Percentiles rank a stretch among this genome's conserved stretches.
These are phyloP conservation scores for Pezicula carpinea DNA, from an alignment of 2,329 filamentous ascomycete species.

Conservation along the genomic window DNA sequence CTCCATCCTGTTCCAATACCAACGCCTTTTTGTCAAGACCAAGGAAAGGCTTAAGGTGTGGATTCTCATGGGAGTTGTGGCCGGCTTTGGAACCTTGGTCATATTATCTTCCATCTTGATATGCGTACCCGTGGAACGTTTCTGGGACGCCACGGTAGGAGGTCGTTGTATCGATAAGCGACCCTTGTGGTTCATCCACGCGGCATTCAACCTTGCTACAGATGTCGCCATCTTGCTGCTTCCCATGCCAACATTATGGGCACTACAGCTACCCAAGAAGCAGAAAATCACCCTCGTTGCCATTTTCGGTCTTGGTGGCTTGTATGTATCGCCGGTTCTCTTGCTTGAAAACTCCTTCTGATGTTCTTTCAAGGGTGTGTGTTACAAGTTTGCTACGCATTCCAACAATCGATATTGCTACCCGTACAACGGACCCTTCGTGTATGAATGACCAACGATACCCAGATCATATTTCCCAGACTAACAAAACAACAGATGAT, in stretches of 20 bases:
- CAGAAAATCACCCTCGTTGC: not conserved
- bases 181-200: not conserved
- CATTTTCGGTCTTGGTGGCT: not conserved
- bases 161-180: not conserved
- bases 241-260: not conserved
- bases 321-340: not conserved
- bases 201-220: not conserved
- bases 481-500: not conserved
- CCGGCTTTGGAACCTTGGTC: not conserved
- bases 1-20: conserved; percentile 1
- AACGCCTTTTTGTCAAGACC: not conserved
- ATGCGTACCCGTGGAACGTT: not conserved
- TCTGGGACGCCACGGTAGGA: not conserved
- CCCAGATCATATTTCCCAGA: no score
- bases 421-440: not conserved
- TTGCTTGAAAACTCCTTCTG: not conserved
- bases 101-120: not conserved
- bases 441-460: no score
- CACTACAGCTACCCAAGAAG: not conserved
- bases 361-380: not conserved
- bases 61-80: not conserved
- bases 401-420: not conserved
- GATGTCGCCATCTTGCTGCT: not conserved
- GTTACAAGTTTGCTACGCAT: not conserved
- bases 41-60: not conserved